Base-by-base conservation (phyloP, 2,329 filamentous ascomycete genomes). In the Pleochaeta shiraiana region DNA sequence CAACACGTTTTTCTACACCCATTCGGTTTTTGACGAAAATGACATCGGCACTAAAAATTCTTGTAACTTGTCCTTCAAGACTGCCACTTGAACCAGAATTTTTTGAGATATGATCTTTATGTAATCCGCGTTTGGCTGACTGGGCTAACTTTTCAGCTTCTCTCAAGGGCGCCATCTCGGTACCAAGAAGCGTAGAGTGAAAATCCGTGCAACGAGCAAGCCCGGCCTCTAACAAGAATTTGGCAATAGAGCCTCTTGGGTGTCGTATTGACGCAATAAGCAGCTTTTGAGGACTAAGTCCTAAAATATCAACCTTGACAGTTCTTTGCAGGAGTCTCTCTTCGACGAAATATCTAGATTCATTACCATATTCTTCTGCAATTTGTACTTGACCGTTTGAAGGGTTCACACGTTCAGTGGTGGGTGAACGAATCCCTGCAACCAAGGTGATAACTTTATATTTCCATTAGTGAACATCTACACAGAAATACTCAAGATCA, bases 161-260 rank as follows among this genome's bases (percentile, higher is more conserved):
- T 67, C 93, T 84, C 65, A 97, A 83, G 65, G 81, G 75, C 50
- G 86, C 85, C 93, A 98, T 98, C 70, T 92, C 88, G 62, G 83
- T 78, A 55, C 93, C 93, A 12, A 98, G 82, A 77, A 96, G 80
- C 45, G 90, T 95, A 0, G 92, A 95, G 77, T 98, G 93, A 76
- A 93, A 91, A 75, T 98, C 93, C 68, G 91, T 90, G 78, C 92
- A 97, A 71, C 90, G 83, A 47, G 92, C 93, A 65, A 97, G 79
- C 70, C 93, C 93, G 64, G 90, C 88, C 70, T 92, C 84, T 55
- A 98, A 83, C 53, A 98, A 76, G 74, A 95, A 95, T 68, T 88
- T 89, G 67, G 91, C 90, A 74, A 98, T 95, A 75, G 90, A 95
- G 67, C 93, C 93, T 2, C 66, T 64, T 31, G 91, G 91, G 76